Base-by-base conservation (phyloP, 2,329 filamentous ascomycete genomes). In the Fusarium pseudocircinatum region DNA sequence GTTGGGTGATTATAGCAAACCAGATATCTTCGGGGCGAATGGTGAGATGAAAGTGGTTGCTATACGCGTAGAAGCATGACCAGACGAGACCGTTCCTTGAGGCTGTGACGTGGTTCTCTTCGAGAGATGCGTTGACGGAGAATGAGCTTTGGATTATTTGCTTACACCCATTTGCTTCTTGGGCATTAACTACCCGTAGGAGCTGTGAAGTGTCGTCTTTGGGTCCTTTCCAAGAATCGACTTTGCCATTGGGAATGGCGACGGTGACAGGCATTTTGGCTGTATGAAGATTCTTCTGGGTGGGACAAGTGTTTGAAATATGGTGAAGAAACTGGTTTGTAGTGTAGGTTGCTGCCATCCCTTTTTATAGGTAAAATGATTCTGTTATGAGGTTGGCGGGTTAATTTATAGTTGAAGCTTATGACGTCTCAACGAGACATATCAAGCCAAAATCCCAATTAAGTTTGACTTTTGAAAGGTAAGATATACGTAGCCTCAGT, bases 341-440 rank as follows among this genome's bases (percentile, higher is more conserved):
- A 2, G 16, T 20, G 30, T 4, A 11, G 16, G 22, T 20, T 11
- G 11, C 20, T 8, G 18, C 2, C 0, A 0, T 13, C 22, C 6
- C 2, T 14, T 6, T 34, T 34, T 34, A 50, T 50, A 50, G 12
- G 47, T 20, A 20, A 16, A 36, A 16, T 16, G 13, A 0, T 52
- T 24, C 9, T 4, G 1, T n/a, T 22, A 32, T 13, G 7, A 8
- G 26, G 1, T 10, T 9, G 0, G 9, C 20, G 44, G 13, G 14
- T 34, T 34, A 13, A 34, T 34, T 34, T 3, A 34, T 12, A 34
- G 32, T 34, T 14, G 14, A 34, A 34, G 32, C 32, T 34, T 34
- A 34, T 28, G 26, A 28, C 26, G 26, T 28, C 26, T 28, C 26
- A 28, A 7, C 26, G 26, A 28, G 26, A 5, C 32, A 14, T 34